These are phyloP conservation scores for Tylopilus balloui DNA, from an alignment of 768 basidiomycete genomes.

Conservation along the genomic window DNA sequence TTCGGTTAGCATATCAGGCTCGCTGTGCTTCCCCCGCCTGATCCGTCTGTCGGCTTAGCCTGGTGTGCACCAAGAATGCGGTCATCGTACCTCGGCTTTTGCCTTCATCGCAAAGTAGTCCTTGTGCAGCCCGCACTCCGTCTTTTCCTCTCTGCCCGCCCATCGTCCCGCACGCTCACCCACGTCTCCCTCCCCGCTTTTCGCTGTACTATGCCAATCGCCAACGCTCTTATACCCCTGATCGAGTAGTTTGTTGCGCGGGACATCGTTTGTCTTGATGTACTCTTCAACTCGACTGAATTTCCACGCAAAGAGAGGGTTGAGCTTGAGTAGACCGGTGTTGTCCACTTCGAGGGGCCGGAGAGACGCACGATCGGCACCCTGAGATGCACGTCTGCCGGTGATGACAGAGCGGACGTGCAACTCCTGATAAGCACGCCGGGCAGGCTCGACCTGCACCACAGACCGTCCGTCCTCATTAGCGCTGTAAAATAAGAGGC, in stretches of 20 bases:
- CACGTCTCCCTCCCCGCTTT: constrained; percentile 58
- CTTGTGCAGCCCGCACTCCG: constrained; percentile 93
- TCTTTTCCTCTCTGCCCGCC: constrained; percentile 80
- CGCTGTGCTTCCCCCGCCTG: background rate
- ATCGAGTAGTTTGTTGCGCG: constrained; percentile 80
- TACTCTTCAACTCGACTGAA: constrained; percentile 84
- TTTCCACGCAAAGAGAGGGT: constrained; percentile 87
- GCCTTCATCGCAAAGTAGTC: constrained; percentile 80
- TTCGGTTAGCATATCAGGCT: too few relatives aligned
- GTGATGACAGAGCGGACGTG: constrained; percentile 86
- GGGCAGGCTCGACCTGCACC: constrained; percentile 86
- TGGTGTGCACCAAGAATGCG: background rate
- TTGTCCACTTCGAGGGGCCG: constrained; percentile 86
- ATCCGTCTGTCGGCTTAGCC: background rate
- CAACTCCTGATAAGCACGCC: constrained; percentile 77
- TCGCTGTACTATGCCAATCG: constrained; percentile 94
- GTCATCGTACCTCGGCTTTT: constrained; percentile 36
- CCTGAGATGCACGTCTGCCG: constrained; percentile 91
- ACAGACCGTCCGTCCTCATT: background rate
- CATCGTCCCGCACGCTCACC: constrained; percentile 89
- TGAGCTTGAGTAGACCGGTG: constrained; percentile 89
- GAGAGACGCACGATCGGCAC: constrained; percentile 78
- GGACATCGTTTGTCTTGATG: constrained; percentile 75
- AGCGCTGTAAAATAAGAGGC: too few relatives aligned
- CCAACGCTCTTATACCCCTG: constrained; percentile 95